These are phyloP conservation scores for Dioscorea cayenensis DNA, from an alignment of 116 monocot genomes.

Conservation along the genomic window DNA sequence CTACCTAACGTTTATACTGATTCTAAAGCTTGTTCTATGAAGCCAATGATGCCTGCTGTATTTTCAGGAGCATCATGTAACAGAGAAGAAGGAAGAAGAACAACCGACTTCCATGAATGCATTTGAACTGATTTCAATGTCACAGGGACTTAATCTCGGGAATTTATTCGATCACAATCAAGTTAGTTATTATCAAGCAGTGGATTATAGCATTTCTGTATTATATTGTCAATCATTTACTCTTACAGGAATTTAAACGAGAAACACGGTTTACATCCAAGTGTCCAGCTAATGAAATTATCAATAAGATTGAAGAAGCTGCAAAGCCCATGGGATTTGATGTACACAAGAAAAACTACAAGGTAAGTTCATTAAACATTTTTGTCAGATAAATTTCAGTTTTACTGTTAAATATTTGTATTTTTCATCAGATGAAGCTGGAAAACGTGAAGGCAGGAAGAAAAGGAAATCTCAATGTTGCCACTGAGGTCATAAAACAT, in stretches of 20 bases:
- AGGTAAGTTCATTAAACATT: slow-evolving; percentile 25
- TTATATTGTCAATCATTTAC: background rate
- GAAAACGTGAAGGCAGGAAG: slow-evolving; percentile 82
- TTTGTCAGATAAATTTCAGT: background rate
- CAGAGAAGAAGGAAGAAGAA: slow-evolving; percentile 53
- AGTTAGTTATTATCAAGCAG: slow-evolving; percentile 19
- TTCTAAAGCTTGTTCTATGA: background rate
- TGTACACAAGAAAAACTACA: slow-evolving; percentile 86
- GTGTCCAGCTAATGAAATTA: slow-evolving; percentile 77
- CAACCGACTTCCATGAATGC: slow-evolving; percentile 77
- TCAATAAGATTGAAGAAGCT: slow-evolving; percentile 84
- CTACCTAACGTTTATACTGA: background rate
- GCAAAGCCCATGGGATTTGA: slow-evolving; percentile 87
- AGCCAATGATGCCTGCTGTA: background rate
- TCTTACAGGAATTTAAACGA: slow-evolving; percentile 61
- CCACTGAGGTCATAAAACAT: slow-evolving; percentile 51
- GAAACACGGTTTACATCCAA: slow-evolving; percentile 83
- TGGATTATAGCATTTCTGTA: too few species aligned
- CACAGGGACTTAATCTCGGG: slow-evolving; percentile 73
- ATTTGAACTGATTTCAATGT: slow-evolving; percentile 89
- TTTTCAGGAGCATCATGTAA: slow-evolving; percentile 51
- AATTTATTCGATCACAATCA: slow-evolving; percentile 68
- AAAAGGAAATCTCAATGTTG: slow-evolving; percentile 84
- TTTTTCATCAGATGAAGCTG: slow-evolving; percentile 55
- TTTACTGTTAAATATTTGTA: background rate